Conservation (phyloP, 2,329 filamentous ascomycete genomes). For the Fusarium hainanense region DNA sequence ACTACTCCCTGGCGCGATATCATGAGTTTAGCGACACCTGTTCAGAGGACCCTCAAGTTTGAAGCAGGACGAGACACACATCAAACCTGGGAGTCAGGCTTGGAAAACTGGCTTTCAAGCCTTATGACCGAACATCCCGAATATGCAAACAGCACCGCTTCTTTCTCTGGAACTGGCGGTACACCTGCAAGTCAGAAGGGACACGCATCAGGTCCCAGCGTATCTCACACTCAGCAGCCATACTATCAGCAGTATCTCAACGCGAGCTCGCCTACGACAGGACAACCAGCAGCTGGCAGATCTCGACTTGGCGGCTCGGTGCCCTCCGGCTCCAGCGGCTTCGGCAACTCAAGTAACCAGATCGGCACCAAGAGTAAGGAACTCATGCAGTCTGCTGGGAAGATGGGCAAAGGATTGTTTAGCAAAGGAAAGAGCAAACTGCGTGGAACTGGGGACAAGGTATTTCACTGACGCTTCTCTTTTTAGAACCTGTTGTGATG, state of each 20-base stretch:
- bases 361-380: slow-evolving; percentile 90
- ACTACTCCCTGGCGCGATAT: slow-evolving; percentile 80
- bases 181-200: slow-evolving; percentile 30
- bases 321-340: slow-evolving; percentile 57
- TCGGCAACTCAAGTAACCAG: slow-evolving; percentile 68
- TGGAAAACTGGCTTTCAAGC: slow-evolving; percentile 68
- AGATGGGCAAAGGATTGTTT: slow-evolving; percentile 89
- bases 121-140: slow-evolving; percentile 61
- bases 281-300: slow-evolving; percentile 48
- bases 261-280: slow-evolving; percentile 50
- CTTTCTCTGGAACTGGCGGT: slow-evolving; percentile 42
- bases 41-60: slow-evolving; percentile 79
- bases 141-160: slow-evolving; percentile 54
- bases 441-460: slow-evolving; percentile 80
- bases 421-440: slow-evolving; percentile 92
- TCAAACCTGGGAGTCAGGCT: slow-evolving; percentile 77
- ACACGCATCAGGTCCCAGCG: slow-evolving; percentile 38
- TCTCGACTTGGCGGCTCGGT: slow-evolving; percentile 52
- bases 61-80: slow-evolving; percentile 78
- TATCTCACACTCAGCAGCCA: slow-evolving; percentile 55
- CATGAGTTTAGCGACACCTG: slow-evolving; percentile 70
- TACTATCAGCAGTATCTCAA: slow-evolving; percentile 69
- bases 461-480: slow-evolving; percentile 75
- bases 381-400: slow-evolving; percentile 85
- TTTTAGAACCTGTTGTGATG: slow-evolving; percentile 47